Base-by-base conservation (phyloP, 139 green algal species). In the Ettlia oleoabundans region DNA sequence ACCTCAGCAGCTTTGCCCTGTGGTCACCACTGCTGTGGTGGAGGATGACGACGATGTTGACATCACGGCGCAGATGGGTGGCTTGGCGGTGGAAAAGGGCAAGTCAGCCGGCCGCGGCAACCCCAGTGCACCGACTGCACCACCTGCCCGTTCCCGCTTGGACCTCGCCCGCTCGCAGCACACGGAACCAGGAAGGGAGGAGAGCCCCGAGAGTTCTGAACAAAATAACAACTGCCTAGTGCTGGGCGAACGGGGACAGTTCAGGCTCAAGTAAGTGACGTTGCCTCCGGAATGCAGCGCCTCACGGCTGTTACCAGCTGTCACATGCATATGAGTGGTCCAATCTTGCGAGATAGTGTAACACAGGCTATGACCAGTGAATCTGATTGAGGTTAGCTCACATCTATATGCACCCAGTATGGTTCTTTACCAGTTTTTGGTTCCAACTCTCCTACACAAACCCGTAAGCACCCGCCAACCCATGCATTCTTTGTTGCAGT, bases 221-320 rank as follows among this genome's bases (percentile, higher is more conserved):
- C 30, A 68, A 53, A 51, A 55, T 37, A 69, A 40, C 61, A 63
- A 71, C 7, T 68, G 63, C n/a, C 55, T 82, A 35, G 47, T 68
- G 7, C 78, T 87, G 52, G 73, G 69, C 1, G 62, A 63, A 3
- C 51, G 5, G 4, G 51, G 72, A 30, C 65, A 84, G 75, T 89
- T 91, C 76, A 40, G 78, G 47, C 81, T 93, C 66, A 77, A 72
- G 77, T 82, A 32, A 55, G 73, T 30, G 55, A 5, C 18, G 55
- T 22, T n/a, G 15, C 55, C 55, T 5, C 5, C 5, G 18, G 55
- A 65, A n/a, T n/a, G 55, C 55, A 32, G 21, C 55, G 5, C 55
- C 5, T 5, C 55, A 22, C 21, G 55, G 15, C 55, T 65, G 55
- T 65, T 65, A 5, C 55, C 21, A n/a, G 55, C 55, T 65, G 55